Conservation (phyloP, 2,329 filamentous ascomycete genomes). For the Colletotrichum lini region DNA sequence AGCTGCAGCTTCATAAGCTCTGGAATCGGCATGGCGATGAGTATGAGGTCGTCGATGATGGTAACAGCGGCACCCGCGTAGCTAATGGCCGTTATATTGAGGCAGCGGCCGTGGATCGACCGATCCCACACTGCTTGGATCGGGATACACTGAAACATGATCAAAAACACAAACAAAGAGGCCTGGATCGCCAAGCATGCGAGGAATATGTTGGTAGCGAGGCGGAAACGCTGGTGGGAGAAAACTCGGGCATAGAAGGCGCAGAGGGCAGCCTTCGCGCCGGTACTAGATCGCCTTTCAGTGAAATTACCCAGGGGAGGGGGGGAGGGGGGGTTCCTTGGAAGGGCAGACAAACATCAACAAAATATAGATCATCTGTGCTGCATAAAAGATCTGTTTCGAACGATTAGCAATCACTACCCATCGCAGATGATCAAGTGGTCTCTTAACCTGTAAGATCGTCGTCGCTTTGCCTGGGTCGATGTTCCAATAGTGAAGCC, state of each 20-base stretch:
- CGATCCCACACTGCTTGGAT: neutral
- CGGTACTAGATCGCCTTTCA: conserved; percentile 7
- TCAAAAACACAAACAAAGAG: neutral
- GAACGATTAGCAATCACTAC: neutral
- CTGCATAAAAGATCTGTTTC: conserved; percentile 40
- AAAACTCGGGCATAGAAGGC: conserved; percentile 46
- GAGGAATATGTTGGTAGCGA: neutral
- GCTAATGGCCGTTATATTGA: neutral
- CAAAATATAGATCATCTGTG: conserved; percentile 45
- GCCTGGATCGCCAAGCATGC: neutral
- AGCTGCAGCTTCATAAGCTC: neutral
- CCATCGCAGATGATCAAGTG: too few species aligned
- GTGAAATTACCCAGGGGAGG: neutral
- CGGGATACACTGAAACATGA: neutral
- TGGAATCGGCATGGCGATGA: neutral
- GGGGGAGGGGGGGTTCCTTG: too few species aligned
- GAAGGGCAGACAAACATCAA: conserved; percentile 31
- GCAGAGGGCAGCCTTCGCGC: conserved; percentile 46
- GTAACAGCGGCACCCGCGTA: neutral
- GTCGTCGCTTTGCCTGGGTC: conserved; percentile 33
- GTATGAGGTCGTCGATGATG: neutral
- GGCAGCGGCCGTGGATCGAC: neutral
- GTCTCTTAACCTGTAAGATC: conserved; percentile 19
- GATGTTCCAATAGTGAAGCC: conserved; percentile 45
- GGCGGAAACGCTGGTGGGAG: neutral